These are phyloP conservation scores for Penicillium turbatum DNA, from an alignment of 495 filamentous ascomycete species.

Conservation along the genomic window DNA sequence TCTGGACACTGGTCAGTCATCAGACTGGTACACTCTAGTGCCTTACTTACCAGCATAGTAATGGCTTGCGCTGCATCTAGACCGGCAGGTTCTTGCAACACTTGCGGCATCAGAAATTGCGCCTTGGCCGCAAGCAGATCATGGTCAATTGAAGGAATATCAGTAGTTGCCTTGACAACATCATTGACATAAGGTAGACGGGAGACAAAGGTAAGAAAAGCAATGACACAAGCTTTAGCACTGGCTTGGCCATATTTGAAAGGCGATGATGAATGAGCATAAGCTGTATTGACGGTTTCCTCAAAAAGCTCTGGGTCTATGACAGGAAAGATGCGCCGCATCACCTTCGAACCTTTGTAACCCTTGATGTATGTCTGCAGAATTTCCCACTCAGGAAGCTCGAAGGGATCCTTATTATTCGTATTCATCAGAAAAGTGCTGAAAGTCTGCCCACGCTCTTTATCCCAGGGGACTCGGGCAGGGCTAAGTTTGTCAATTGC, in stretches of 20 bases:
- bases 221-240: slow-evolving; percentile 41
- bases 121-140: slow-evolving; percentile 35
- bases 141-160: slow-evolving; percentile 25
- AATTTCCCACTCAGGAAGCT: slow-evolving; percentile 25
- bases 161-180: not conserved
- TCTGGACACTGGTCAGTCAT: slow-evolving; percentile 23
- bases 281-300: slow-evolving; percentile 40
- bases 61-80: slow-evolving; percentile 41
- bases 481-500: slow-evolving; percentile 35
- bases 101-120: slow-evolving; percentile 37
- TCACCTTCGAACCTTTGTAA: slow-evolving; percentile 23
- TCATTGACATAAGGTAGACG: slow-evolving; percentile 25
- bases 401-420: slow-evolving; percentile 19
- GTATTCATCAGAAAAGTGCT: slow-evolving; percentile 24
- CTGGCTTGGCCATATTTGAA: slow-evolving; percentile 20
- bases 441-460: slow-evolving; percentile 26
- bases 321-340: slow-evolving; percentile 43
- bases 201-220: slow-evolving; percentile 40
- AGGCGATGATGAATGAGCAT: slow-evolving; percentile 18
- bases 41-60: slow-evolving; percentile 39
- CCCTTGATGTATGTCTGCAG: slow-evolving; percentile 23
- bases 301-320: slow-evolving; percentile 39
- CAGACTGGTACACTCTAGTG: not conserved
- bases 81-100: slow-evolving; percentile 38
- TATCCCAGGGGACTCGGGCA: slow-evolving; percentile 32